phyloP scores from a whole-genome alignment of 2,329 filamentous ascomycete species.

The Cladophialophora yegresii region DNA sequence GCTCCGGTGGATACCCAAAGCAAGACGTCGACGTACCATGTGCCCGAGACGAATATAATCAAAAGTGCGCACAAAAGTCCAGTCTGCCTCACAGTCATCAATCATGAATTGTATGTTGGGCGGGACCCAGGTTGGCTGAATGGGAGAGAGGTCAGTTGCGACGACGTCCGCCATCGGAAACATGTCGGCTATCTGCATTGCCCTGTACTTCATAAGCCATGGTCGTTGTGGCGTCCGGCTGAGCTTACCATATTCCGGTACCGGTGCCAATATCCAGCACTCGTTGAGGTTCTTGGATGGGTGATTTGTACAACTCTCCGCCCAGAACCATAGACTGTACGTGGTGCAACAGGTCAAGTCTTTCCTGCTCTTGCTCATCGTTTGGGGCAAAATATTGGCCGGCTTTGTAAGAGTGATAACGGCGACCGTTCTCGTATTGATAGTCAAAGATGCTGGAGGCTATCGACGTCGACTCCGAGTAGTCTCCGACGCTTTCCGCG shows the following conservation, averaged over 20 bases:
- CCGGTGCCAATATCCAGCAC: constrained; percentile 64
- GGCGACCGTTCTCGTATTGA: constrained; percentile 40
- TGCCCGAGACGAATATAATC: constrained; percentile 46
- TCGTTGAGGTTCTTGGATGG: constrained; percentile 42
- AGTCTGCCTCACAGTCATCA: constrained; percentile 47
- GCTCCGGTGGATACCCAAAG: neutral
- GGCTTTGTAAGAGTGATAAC: constrained; percentile 36
- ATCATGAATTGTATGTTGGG: constrained; percentile 51
- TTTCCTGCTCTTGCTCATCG: constrained; percentile 43
- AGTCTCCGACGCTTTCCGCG: constrained; percentile 23
- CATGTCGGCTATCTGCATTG: constrained; percentile 38
- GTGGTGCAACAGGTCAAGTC: constrained; percentile 40
- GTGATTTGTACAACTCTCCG: constrained; percentile 33
- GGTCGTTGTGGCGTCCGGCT: constrained; percentile 26
- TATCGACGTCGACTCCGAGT: constrained; percentile 33
- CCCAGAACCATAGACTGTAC: constrained; percentile 47
- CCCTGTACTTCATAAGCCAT: constrained; percentile 39
- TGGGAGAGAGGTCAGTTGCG: constrained; percentile 40
- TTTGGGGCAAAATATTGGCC: constrained; percentile 39
- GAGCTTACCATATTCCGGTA: constrained; percentile 60
- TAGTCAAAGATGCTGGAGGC: constrained; percentile 41
- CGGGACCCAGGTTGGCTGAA: constrained; percentile 42
- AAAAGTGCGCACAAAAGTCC: constrained; percentile 44
- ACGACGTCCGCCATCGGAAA: constrained; percentile 37
- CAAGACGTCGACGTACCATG: constrained; percentile 29